phyloP scores from a whole-genome alignment of 2,329 filamentous ascomycete species.

The Mariannaea elegans region DNA sequence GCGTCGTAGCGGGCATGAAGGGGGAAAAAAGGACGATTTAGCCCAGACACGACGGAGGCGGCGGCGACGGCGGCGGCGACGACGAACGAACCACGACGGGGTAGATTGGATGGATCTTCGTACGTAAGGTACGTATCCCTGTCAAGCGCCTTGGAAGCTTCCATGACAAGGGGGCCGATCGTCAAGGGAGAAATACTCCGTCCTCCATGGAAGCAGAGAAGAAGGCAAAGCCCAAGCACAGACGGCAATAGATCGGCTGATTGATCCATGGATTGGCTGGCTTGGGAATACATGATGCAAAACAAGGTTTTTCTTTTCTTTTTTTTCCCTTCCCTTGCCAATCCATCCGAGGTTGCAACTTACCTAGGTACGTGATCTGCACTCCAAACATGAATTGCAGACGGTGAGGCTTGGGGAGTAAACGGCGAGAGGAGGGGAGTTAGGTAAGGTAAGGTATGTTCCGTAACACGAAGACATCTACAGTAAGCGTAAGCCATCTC shows the following conservation, averaged over 20 bases:
- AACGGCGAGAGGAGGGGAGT: no score
- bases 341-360: no score
- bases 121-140: conserved; percentile 24
- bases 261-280: no score
- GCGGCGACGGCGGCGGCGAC: conserved; percentile 13
- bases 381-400: no score
- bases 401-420: no score
- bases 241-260: background rate
- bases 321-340: background rate
- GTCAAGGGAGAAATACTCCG: no score
- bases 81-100: conserved; percentile 6
- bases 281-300: background rate
- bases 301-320: background rate
- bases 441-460: no score
- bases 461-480: no score
- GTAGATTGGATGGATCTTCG: conserved; percentile 31
- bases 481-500: no score
- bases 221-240: background rate
- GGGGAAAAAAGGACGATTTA: conserved; percentile 16
- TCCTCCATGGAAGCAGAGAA: background rate
- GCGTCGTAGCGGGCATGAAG: conserved; percentile 5
- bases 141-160: conserved; percentile 6
- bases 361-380: no score
- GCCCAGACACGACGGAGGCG: conserved; percentile 12
- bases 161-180: background rate